These are phyloP conservation scores for Halophytophthora batemanensis DNA, from an alignment of 352 stramenopile species.

Conservation along the genomic window DNA sequence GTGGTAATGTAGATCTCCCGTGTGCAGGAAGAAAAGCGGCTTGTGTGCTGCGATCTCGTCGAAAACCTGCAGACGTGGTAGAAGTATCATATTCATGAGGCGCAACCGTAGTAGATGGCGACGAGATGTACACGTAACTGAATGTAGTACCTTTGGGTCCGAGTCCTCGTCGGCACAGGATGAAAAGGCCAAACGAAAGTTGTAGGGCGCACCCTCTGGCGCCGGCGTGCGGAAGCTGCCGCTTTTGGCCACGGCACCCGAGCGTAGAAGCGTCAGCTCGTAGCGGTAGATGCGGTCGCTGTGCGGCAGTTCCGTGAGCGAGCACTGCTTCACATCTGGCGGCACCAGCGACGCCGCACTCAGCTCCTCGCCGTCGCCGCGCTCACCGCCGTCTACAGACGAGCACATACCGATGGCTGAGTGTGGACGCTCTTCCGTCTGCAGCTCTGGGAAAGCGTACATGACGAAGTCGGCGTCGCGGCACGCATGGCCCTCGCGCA, in stretches of 20 bases:
- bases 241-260: conserved; percentile 27
- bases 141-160: conserved; percentile 42
- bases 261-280: conserved; percentile 39
- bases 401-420: conserved; percentile 38
- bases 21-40: conserved; percentile 86
- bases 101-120: conserved; percentile 2
- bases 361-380: conserved; percentile 21
- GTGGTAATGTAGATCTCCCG: conserved; percentile 87
- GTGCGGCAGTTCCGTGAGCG: conserved; percentile 42
- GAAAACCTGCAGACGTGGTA: conserved; percentile 37
- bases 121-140: too few species aligned
- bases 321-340: conserved; percentile 45
- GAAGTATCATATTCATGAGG: conserved; percentile 6
- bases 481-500: conserved; percentile 53
- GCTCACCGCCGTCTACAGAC: conserved; percentile 22
- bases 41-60: conserved; percentile 57
- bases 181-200: conserved; percentile 74
- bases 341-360: conserved; percentile 24
- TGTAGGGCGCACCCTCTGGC: conserved; percentile 38
- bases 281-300: conserved; percentile 56
- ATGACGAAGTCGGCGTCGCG: conserved; percentile 49
- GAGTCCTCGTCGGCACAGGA: conserved; percentile 83
- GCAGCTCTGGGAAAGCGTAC: conserved; percentile 47
- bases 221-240: conserved; percentile 54
- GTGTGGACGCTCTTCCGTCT: conserved; percentile 43